These are phyloP conservation scores for Monosporozyma aquatica DNA, from an alignment of 805 yeast genomes.

Conservation along the genomic window DNA sequence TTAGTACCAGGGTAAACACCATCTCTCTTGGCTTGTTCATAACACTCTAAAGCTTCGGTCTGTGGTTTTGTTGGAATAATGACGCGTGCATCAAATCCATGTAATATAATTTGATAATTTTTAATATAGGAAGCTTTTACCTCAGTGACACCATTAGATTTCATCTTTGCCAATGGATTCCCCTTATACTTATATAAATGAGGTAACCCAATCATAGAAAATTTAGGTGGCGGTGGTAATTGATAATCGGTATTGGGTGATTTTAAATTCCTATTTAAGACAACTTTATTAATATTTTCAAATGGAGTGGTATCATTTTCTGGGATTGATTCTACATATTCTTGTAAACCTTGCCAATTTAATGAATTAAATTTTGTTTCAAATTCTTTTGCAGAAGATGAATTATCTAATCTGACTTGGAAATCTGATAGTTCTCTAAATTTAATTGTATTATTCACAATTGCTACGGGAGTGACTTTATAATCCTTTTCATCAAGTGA, in stretches of 20 bases:
- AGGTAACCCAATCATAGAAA: constrained; percentile 69
- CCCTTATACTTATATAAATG: constrained; percentile 69
- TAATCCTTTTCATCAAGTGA: constrained; percentile 32
- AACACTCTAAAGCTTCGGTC: constrained; percentile 39
- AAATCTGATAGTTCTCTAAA: constrained; percentile 86
- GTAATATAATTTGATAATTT: constrained; percentile 37
- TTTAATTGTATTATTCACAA: constrained; percentile 58
- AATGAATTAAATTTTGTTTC: constrained; percentile 22
- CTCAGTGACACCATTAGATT: constrained; percentile 44
- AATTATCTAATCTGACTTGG: constrained; percentile 58
- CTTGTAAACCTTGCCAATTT: constrained; percentile 26
- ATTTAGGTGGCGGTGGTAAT: constrained; percentile 79
- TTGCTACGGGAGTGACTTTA: constrained; percentile 51
- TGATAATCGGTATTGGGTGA: constrained; percentile 25
- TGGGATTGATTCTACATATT: constrained; percentile 30
- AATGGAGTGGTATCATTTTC: constrained; percentile 33
- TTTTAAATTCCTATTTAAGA: constrained; percentile 16
- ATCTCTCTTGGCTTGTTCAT: constrained; percentile 29
- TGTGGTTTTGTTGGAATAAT: constrained; percentile 43
- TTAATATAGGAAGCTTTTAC: constrained; percentile 36
- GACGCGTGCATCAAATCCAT: constrained; percentile 38
- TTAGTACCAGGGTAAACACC: constrained; percentile 30
- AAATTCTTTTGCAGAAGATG: constrained; percentile 37
- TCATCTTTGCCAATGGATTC: constrained; percentile 50
- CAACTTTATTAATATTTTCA: constrained; percentile 26